Conservation (phyloP, 208 protist genomes). For the Angomonas deanei region DNA sequence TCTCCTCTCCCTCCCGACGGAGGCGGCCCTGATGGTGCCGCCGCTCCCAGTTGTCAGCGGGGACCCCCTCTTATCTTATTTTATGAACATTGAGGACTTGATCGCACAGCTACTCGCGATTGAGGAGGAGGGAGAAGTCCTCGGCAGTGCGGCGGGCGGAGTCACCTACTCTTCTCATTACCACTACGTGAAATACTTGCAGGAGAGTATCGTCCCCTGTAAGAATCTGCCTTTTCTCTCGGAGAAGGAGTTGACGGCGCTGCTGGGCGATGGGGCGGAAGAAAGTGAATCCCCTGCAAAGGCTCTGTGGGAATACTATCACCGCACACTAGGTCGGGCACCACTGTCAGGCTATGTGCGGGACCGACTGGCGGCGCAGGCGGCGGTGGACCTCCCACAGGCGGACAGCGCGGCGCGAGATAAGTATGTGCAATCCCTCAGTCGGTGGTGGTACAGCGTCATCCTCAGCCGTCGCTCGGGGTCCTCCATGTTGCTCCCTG, state of each 20-base stretch:
- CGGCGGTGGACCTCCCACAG: constrained; percentile 48
- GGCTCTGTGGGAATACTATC: constrained; percentile 60
- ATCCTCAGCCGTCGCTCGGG: constrained; percentile 67
- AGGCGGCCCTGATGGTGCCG: constrained; percentile 61
- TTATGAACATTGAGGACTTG: constrained; percentile 76
- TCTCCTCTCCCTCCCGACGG: constrained; percentile 62
- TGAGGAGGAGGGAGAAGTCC: constrained; percentile 16
- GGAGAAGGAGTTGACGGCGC: constrained; percentile 17
- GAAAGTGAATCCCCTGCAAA: constrained; percentile 32
- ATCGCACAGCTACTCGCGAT: constrained; percentile 61
- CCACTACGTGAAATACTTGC: constrained; percentile 68
- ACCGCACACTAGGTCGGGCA: constrained; percentile 6
- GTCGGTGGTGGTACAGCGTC: constrained; percentile 78
- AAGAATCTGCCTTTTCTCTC: constrained; percentile 70
- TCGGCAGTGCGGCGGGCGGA: background rate
- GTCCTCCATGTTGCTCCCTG: constrained; percentile 51
- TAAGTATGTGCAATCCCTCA: constrained; percentile 18
- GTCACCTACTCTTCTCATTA: constrained; percentile 23
- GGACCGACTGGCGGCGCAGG: background rate
- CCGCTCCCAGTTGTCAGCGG: constrained; percentile 30
- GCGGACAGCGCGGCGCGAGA: constrained; percentile 8
- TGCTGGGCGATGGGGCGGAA: constrained; percentile 13
- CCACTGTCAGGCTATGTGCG: background rate
- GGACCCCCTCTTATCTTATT: constrained; percentile 49
- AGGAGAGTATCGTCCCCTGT: constrained; percentile 58